Evolutionary conservation across 208 protist species (phyloP).

Genomic region (Tritrichomonas musculus): DNA sequence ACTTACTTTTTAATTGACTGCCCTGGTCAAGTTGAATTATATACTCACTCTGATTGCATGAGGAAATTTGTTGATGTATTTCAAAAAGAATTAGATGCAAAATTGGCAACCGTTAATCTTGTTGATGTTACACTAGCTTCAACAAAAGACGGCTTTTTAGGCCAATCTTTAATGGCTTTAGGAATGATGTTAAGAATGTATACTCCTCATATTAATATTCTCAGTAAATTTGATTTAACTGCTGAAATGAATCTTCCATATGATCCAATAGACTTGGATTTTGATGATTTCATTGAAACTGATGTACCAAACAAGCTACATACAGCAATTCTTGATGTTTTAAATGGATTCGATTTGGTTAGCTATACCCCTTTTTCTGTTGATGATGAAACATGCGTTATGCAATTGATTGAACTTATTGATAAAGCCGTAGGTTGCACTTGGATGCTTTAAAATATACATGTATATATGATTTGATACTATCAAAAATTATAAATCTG

Average conservation of each 20-base stretch:
- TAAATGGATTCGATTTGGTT: neutral
- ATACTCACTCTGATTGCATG: conserved; percentile 77
- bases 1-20: conserved; percentile 93
- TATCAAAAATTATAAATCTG: no score
- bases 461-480: conserved; percentile 46
- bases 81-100: neutral
- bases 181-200: conserved; percentile 82
- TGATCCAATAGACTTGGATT: conserved; percentile 58
- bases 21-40: conserved; percentile 97
- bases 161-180: conserved; percentile 77
- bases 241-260: conserved; percentile 50
- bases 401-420: conserved; percentile 54
- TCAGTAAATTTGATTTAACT: conserved; percentile 84
- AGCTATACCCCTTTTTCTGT: neutral
- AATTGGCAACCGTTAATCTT: conserved; percentile 66
- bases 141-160: conserved; percentile 84
- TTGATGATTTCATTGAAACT: conserved; percentile 71
- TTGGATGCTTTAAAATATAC: conserved; percentile 39
- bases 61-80: conserved; percentile 65
- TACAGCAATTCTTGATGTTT: conserved; percentile 50
- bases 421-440: conserved; percentile 51
- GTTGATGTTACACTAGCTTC: conserved; percentile 81
- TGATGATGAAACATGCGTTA: conserved; percentile 59
- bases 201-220: conserved; percentile 71
- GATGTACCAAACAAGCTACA: conserved; percentile 66